Base-by-base conservation (phyloP, 805 yeast species). In the Saccharomycopsis capsularis region DNA sequence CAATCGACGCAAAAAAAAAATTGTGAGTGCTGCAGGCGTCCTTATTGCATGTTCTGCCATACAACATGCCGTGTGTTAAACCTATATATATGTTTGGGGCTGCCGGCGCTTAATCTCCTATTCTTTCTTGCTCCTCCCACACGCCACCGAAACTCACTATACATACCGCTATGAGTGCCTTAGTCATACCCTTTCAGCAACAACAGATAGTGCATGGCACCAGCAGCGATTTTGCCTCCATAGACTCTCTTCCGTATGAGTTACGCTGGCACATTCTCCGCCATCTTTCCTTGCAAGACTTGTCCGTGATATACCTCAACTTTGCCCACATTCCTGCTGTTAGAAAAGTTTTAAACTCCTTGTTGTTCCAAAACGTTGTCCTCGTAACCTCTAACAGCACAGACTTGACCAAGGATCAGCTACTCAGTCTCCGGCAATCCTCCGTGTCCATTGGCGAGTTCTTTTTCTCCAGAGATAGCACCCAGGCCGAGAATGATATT, bases 311-410 rank as follows among this genome's bases (percentile, higher is more conserved):
- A 9, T 4, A 11, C 39, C 4, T 30, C n/a, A 29, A 41, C 29
- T 27, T 21, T 18, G 23, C 32, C 7, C 30, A 38, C 9, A 5
- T 25, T 13, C 19, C 21, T 5, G 22, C 25, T 22, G 30, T 44
- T 16, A 39, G 38, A 3, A 30, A 38, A 27, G 29, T 22, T 22
- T 39, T 30, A 4, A 38, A 44, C 29, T 2, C 42, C 13, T 29
- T 36, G 35, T 38, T 42, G 4, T 44, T 44, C 19, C 37, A 44
- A n/a, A 44, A 38, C 19, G 23, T 44, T 19, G 42, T 30, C 13
- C 22, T 30, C 9, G 25, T 38, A 16, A 29, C 32, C 39, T 30
- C 29, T 18, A 21, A 32, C 24, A 34, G 19, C 3, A 30, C 16
- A 32, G 21, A 22, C 21, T 30, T 34, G 39, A 42, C n/a, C 45